Evolutionary conservation across 2,329 filamentous ascomycete species (phyloP).

Genomic region (Ambrosiella beaveri): DNA sequence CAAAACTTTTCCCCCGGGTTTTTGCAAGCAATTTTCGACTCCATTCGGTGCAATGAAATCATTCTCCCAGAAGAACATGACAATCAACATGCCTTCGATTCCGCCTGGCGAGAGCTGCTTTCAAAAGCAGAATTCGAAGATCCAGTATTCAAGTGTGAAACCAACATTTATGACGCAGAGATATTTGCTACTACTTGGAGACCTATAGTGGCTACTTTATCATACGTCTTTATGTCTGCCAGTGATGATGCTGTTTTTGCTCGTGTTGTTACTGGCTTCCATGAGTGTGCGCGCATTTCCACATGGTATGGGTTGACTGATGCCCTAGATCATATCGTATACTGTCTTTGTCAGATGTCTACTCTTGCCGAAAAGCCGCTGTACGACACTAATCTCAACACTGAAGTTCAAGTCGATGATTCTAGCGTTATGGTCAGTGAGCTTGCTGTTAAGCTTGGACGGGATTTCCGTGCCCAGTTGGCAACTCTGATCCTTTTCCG

Average conservation of each 20-base stretch:
- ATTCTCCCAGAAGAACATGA: slow-evolving; percentile 95
- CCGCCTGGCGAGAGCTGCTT: slow-evolving; percentile 89
- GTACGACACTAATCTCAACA: slow-evolving; percentile 77
- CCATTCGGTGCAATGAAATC: slow-evolving; percentile 85
- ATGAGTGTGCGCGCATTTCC: slow-evolving; percentile 88
- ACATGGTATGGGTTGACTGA: slow-evolving; percentile 68
- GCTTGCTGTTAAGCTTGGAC: slow-evolving; percentile 84
- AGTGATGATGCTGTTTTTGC: slow-evolving; percentile 92
- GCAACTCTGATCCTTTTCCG: slow-evolving; percentile 92
- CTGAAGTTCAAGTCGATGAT: slow-evolving; percentile 81
- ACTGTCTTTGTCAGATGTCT: slow-evolving; percentile 77
- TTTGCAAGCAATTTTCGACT: slow-evolving; percentile 71
- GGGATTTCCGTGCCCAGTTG: slow-evolving; percentile 83
- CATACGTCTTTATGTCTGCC: slow-evolving; percentile 97
- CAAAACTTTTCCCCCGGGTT: slow-evolving; percentile 74
- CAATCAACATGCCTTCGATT: slow-evolving; percentile 90
- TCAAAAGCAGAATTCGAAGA: slow-evolving; percentile 66
- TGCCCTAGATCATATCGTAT: slow-evolving; percentile 82
- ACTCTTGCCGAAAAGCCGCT: slow-evolving; percentile 60
- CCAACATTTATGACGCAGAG: slow-evolving; percentile 89
- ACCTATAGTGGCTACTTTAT: slow-evolving; percentile 82
- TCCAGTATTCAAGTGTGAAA: slow-evolving; percentile 62
- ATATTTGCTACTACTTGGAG: slow-evolving; percentile 97
- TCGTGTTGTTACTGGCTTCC: slow-evolving; percentile 82
- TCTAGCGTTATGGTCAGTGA: slow-evolving; percentile 98